Base-by-base conservation (phyloP, 2,329 filamentous ascomycete species). In the Boeremia lycopersici region DNA sequence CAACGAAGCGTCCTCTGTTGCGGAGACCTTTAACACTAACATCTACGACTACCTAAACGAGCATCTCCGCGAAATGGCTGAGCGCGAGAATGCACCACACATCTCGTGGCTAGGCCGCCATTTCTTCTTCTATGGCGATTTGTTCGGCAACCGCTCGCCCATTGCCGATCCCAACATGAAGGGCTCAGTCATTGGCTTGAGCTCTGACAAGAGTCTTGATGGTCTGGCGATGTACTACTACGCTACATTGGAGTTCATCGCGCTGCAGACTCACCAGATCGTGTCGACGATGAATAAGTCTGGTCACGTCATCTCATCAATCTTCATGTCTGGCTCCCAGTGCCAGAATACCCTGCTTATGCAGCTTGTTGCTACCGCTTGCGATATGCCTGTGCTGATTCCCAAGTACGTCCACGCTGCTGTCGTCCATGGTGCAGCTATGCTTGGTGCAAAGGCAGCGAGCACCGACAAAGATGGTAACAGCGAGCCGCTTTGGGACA, bases 311-410 rank as follows among this genome's bases (percentile, higher is more conserved):
- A 93, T 99, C 74, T 87, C 84, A 44, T 93, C 89, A 60, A 96
- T 99, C 77, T 99, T 98, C 85, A 98, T 99, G 95, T 96, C 91
- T 4, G 95, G 95, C 57, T 96, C 91, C 10, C 95, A 98, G 76
- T 99, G 95, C 81, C 93, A 97, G 77, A 99, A 99, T 76, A 86
- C 89, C 30, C 86, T 98, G 56, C 82, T 99, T 50, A 96, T 99
- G 88, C 84, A 87, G 53, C 85, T 99, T 13, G 89, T 99, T 66
- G 92, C 95, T 12, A 95, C 93, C 0, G 89, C 89, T 0, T 98
- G 93, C 77, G 83, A 87, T 64, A 93, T 96, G 88, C 93, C 93
- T 1, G 93, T 99, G 17, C 80, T 97, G 33, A 96, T 98, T 51
- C 95, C 95, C 0, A 85, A 89, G 46, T 98, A 99, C 69, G 91